Evolutionary conservation across 2,329 filamentous ascomycete genomes (phyloP).

Genomic region (Dothiorella sarmentorum): DNA sequence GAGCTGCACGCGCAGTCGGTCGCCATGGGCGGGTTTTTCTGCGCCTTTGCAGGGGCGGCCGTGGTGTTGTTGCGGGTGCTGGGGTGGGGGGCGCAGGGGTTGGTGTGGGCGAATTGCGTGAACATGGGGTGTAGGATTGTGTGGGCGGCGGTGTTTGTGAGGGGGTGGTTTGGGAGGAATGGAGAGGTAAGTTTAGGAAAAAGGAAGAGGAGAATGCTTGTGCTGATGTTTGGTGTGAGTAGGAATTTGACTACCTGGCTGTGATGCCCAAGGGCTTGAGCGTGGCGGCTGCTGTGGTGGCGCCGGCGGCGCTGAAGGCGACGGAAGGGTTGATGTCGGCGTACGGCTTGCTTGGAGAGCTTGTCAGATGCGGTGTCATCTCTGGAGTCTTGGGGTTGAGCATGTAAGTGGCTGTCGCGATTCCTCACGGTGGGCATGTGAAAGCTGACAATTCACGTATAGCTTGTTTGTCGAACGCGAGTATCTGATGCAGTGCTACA

Average conservation of each 20-base stretch:
- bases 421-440: background rate
- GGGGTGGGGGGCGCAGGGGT: constrained; percentile 68
- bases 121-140: constrained; percentile 84
- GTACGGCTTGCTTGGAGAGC: constrained; percentile 43
- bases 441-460: background rate
- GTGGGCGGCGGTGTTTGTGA: constrained; percentile 76
- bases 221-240: too few species aligned
- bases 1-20: constrained; percentile 74
- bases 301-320: constrained; percentile 36
- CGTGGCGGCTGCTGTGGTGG: constrained; percentile 34
- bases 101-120: constrained; percentile 82
- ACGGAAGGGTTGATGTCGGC: constrained; percentile 26
- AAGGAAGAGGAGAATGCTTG: too few species aligned
- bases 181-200: constrained; percentile 19
- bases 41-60: constrained; percentile 69
- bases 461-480: constrained; percentile 30
- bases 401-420: constrained; percentile 32
- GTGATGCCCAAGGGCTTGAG: constrained; percentile 32
- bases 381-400: constrained; percentile 35
- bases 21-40: constrained; percentile 82
- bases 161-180: constrained; percentile 30
- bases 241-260: constrained; percentile 27
- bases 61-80: constrained; percentile 70
- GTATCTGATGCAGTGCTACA: constrained; percentile 34
- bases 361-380: constrained; percentile 37